A percentile compares a stretch with the other conserved stretches of the same genome.
Evolutionary conservation across 352 stramenopile species (phyloP).

Genomic region (Phytophthora pseudosyringae): DNA sequence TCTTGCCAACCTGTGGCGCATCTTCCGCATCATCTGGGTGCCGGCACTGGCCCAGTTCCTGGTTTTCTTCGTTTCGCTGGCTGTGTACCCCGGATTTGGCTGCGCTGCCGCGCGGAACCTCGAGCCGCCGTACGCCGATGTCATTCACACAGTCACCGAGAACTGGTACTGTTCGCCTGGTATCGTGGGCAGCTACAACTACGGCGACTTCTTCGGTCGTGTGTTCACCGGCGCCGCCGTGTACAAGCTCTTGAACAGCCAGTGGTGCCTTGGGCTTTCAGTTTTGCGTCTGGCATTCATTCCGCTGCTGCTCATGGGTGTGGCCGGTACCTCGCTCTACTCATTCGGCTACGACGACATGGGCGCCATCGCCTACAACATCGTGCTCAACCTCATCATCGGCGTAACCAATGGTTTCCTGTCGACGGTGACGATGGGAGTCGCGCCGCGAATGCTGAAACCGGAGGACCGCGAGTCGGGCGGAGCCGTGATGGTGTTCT

Average conservation of each 20-base stretch:
- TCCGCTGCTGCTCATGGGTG: slow-evolving; percentile 62
- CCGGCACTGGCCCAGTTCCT: slow-evolving; percentile 58
- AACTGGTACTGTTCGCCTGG: slow-evolving; percentile 44
- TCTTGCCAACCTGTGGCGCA: slow-evolving; percentile 50
- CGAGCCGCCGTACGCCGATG: neutral
- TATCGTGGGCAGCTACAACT: neutral
- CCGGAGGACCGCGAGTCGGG: slow-evolving; percentile 63
- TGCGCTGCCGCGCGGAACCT: slow-evolving; percentile 40
- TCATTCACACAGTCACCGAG: neutral
- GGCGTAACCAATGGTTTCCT: slow-evolving; percentile 63
- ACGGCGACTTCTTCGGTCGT: slow-evolving; percentile 59
- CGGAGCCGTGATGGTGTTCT: slow-evolving; percentile 63
- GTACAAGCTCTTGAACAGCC: slow-evolving; percentile 65
- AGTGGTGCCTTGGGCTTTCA: slow-evolving; percentile 46
- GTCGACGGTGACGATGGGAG: slow-evolving; percentile 72
- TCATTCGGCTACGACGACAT: slow-evolving; percentile 44
- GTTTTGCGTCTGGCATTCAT: slow-evolving; percentile 57
- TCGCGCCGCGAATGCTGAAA: slow-evolving; percentile 53
- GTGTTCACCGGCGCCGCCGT: slow-evolving; percentile 51
- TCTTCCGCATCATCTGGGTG: slow-evolving; percentile 60
- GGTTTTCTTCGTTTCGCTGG: slow-evolving; percentile 67
- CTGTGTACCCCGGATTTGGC: slow-evolving; percentile 59
- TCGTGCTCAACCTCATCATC: slow-evolving; percentile 57
- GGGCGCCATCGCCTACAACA: slow-evolving; percentile 44
- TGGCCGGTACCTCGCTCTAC: slow-evolving; percentile 62